Percentiles rank a stretch among this genome's conserved stretches.
These are phyloP conservation scores for Annulohypoxylon stygium DNA, from an alignment of 495 filamentous ascomycete genomes.

Conservation along the genomic window DNA sequence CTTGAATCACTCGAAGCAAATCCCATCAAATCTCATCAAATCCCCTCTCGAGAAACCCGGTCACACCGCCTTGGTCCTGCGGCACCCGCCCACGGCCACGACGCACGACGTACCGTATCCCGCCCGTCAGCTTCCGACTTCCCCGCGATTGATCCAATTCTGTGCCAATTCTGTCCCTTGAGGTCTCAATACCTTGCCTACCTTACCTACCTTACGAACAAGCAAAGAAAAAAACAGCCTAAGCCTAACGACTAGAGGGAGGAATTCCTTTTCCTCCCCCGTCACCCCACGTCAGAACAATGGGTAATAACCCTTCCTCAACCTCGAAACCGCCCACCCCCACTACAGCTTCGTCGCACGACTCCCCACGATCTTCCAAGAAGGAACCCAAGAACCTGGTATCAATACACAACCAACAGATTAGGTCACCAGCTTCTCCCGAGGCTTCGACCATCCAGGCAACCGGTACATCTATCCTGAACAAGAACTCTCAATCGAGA, in stretches of 20 bases:
- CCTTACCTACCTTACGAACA: conserved; percentile 17
- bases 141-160: conserved; percentile 43
- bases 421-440: conserved; percentile 63
- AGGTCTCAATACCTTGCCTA: conserved; percentile 3
- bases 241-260: conserved; percentile 33
- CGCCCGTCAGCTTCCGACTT: conserved; percentile 49
- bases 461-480: conserved; percentile 62
- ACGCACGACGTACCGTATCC: conserved; percentile 38
- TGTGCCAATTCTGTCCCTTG: conserved; percentile 26
- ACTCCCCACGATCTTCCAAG: conserved; percentile 53
- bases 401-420: conserved; percentile 49
- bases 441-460: conserved; percentile 67
- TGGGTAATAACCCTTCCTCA: conserved; percentile 61
- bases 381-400: conserved; percentile 52
- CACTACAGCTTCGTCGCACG: conserved; percentile 54
- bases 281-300: conserved; percentile 49
- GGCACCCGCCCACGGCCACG: conserved; percentile 33
- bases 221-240: not conserved
- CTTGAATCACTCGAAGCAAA: conserved; percentile 37
- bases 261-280: conserved; percentile 34
- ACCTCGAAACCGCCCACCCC: conserved; percentile 52
- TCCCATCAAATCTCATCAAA: conserved; percentile 16
- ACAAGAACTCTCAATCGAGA: conserved; percentile 56
- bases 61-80: conserved; percentile 40
- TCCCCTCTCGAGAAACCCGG: conserved; percentile 14